Percentiles rank a stretch among this genome's conserved stretches.
phyloP scores from a whole-genome alignment of 1,284 basidiomycete species.

The Afroboletus lepidellus region DNA sequence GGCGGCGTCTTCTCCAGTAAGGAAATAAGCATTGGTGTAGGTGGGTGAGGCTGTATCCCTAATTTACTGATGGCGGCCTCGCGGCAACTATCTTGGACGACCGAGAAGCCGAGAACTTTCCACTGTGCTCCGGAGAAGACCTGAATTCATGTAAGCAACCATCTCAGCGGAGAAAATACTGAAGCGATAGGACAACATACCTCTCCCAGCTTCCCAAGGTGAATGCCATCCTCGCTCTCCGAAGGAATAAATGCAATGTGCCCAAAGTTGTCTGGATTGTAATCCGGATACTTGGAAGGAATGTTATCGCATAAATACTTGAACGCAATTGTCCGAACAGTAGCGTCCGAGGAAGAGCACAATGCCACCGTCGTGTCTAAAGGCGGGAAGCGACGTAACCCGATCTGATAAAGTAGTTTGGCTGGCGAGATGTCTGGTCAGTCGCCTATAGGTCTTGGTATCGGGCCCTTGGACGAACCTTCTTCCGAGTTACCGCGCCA shows the following conservation, averaged over 20 bases:
- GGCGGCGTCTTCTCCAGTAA: conserved; percentile 2
- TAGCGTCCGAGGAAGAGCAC: neutral
- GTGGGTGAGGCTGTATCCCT: neutral
- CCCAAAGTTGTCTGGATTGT: neutral
- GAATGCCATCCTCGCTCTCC: neutral
- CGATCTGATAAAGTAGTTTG: neutral
- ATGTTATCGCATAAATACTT: neutral
- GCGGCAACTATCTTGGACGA: neutral
- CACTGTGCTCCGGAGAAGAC: conserved; percentile 1
- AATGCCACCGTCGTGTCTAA: neutral
- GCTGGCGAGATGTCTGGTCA: conserved; percentile 4
- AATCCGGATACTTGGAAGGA: neutral
- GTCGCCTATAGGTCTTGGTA: neutral
- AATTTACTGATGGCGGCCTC: neutral
- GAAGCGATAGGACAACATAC: neutral
- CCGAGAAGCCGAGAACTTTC: conserved; percentile 1
- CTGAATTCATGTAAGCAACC: neutral
- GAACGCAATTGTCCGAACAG: neutral
- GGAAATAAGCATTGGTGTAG: neutral
- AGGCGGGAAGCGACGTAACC: neutral
- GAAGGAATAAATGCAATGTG: conserved; percentile 5
- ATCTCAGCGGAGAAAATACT: neutral
- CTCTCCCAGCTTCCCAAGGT: neutral
- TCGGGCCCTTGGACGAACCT: conserved; percentile 46
- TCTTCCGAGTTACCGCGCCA: conserved; percentile 84